Conservation (phyloP, 129 eudicot species). For the Silybum marianum region DNA sequence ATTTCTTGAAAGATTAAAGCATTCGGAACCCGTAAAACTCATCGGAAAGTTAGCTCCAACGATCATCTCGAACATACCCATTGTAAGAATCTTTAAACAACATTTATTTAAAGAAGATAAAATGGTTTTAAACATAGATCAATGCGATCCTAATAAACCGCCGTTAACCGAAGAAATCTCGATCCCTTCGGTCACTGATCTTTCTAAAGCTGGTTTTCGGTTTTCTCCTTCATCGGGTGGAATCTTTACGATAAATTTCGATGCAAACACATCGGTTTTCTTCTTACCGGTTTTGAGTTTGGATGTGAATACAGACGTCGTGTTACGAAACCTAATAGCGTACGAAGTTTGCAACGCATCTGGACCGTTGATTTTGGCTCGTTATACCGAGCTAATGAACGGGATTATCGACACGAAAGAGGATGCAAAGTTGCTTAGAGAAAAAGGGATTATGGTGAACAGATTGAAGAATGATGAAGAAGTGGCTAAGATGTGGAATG, state of each 20-base stretch:
- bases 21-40: constrained; percentile 30
- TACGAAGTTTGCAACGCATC: constrained; percentile 57
- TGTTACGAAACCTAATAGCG: constrained; percentile 57
- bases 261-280: constrained; percentile 23
- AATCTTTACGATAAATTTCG: constrained; percentile 48
- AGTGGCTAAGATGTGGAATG: constrained; percentile 71
- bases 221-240: constrained; percentile 49
- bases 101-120: constrained; percentile 24
- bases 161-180: constrained; percentile 65
- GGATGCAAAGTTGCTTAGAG: constrained; percentile 57
- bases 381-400: constrained; percentile 67
- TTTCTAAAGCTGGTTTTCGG: constrained; percentile 49
- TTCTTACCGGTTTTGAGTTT: constrained; percentile 48
- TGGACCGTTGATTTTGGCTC: constrained; percentile 59
- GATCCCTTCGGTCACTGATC: constrained; percentile 63
- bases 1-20: constrained; percentile 25
- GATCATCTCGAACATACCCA: constrained; percentile 45
- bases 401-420: constrained; percentile 66
- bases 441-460: constrained; percentile 54
- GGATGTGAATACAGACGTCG: constrained; percentile 49
- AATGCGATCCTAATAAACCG: constrained; percentile 22
- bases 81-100: constrained; percentile 40
- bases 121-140: constrained; percentile 8
- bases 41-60: constrained; percentile 34
- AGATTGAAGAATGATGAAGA: constrained; percentile 63